These are phyloP conservation scores for Cladophialophora immunda DNA, from an alignment of 2,329 filamentous ascomycete species.

Conservation along the genomic window DNA sequence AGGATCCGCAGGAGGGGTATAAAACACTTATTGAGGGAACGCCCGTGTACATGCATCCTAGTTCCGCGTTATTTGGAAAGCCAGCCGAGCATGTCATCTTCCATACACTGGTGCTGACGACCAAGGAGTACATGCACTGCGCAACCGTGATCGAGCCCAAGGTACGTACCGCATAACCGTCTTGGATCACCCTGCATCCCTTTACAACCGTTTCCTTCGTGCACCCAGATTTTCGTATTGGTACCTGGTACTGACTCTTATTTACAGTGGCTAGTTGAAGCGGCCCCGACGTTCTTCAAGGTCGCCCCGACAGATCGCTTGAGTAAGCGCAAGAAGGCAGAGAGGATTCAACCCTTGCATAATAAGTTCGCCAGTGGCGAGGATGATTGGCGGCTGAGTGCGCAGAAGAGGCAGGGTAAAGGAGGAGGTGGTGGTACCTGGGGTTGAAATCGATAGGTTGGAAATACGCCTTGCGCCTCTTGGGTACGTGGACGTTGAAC, in stretches of 20 bases:
- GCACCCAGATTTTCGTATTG: background rate
- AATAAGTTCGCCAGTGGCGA: constrained; percentile 93
- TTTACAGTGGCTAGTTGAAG: constrained; percentile 78
- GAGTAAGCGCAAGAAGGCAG: constrained; percentile 90
- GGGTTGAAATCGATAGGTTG: constrained; percentile 58
- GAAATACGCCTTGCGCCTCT: background rate
- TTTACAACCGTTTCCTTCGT: background rate
- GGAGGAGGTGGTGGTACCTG: constrained; percentile 92
- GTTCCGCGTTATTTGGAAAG: constrained; percentile 91
- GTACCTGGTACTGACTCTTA: constrained; percentile 28
- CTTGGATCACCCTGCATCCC: background rate
- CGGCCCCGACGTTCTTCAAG: constrained; percentile 99
- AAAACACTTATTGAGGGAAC: constrained; percentile 97
- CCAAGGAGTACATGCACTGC: constrained; percentile 98
- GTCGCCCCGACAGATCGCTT: constrained; percentile 86
- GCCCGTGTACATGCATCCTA: constrained; percentile 92
- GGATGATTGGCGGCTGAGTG: constrained; percentile 93
- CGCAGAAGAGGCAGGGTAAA: constrained; percentile 84
- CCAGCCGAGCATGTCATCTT: constrained; percentile 97
- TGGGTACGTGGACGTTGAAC: background rate
- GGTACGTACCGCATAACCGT: constrained; percentile 41
- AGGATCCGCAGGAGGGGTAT: constrained; percentile 96
- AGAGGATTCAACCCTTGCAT: constrained; percentile 93
- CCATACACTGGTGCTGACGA: constrained; percentile 65
- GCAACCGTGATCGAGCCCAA: constrained; percentile 94